Evolutionary conservation across 176 grass and related monocot species (phyloP), one percentile per base, ranked within the genome.

Genomic region (Thalia dealbata): DNA sequence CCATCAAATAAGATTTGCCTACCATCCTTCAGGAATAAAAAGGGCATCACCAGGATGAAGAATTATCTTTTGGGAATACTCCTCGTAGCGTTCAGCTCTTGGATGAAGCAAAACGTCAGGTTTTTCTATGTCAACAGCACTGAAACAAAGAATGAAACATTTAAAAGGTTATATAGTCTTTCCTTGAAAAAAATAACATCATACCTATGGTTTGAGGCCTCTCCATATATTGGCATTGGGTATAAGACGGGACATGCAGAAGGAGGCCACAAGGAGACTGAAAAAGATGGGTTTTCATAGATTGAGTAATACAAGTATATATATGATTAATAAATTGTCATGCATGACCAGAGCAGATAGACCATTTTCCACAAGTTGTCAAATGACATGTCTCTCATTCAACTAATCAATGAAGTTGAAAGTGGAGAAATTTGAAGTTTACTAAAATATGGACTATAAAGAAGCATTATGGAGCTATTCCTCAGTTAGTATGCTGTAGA

Each of bases 11-110:
- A 68, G n/a, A 38, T 55, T 78, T 28, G 9, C 77, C 41, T 86
- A 97, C 93, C 93, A 97, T 92, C 93, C 93, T 91, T 92, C 93
- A 56, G 93, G 93, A 86, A 97, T 97, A 76, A 92, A 97, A 78
- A 97, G 83, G 83, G 59, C 82, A 81, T 97, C 89, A 0, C 93
- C 90, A 41, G 80, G 45, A 64, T 82, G 82, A 52, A 97, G 89
- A 84, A 84, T 15, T 0, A 92, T 78, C 70, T 70, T 92, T 78
- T 92, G 72, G 69, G 93, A 92, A 83, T 88, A 82, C 32, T 88
- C 85, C 26, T 88, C 84, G 76, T 83, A 84, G 54, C 79, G 52
- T 80, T 75, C 88, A 78, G 87, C 89, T 86, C 89, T 92, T 77
- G 69, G 22, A 82, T 96, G 82, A 18, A 71, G 44, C 69, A 80